These are phyloP conservation scores for Corylus americana DNA, from an alignment of 306 rosid species.

Conservation along the genomic window DNA sequence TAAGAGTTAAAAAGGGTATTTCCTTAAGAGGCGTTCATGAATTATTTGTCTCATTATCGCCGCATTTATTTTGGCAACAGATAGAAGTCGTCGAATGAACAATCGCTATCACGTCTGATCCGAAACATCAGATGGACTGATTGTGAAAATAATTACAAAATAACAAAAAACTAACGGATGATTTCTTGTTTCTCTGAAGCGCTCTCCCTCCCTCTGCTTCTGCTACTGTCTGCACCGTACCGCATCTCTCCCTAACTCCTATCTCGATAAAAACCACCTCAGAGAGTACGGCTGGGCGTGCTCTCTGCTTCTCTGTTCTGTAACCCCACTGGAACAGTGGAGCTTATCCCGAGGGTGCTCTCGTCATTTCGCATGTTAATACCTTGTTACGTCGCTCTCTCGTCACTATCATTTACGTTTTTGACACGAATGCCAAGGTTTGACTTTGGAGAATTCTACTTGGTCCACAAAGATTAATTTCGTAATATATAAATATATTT, in stretches of 20 bases:
- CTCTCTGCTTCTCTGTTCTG: not conserved
- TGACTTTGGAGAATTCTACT: too few species aligned
- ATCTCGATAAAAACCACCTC: not conserved
- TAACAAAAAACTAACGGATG: not conserved
- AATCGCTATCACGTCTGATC: constrained; percentile 46
- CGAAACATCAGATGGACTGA: constrained; percentile 27
- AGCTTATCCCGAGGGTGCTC: not conserved
- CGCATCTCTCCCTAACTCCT: not conserved
- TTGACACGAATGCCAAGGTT: not conserved
- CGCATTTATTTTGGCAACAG: too few species aligned
- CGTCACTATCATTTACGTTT: not conserved
- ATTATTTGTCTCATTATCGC: too few species aligned
- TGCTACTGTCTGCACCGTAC: not conserved
- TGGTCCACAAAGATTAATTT: too few species aligned
- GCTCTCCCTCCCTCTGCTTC: not conserved
- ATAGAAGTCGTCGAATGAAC: constrained; percentile 48
- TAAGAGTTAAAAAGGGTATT: too few species aligned
- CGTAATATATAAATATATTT: too few species aligned
- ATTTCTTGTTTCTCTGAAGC: not conserved
- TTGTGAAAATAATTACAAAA: constrained; percentile 2
- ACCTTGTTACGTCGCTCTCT: not conserved
- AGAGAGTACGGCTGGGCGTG: constrained; percentile 15
- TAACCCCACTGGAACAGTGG: too few species aligned
- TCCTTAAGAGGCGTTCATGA: too few species aligned
- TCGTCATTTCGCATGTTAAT: not conserved